Evolutionary conservation across 1,284 basidiomycete genomes (phyloP).

Genomic region (Mycena citricolor): DNA sequence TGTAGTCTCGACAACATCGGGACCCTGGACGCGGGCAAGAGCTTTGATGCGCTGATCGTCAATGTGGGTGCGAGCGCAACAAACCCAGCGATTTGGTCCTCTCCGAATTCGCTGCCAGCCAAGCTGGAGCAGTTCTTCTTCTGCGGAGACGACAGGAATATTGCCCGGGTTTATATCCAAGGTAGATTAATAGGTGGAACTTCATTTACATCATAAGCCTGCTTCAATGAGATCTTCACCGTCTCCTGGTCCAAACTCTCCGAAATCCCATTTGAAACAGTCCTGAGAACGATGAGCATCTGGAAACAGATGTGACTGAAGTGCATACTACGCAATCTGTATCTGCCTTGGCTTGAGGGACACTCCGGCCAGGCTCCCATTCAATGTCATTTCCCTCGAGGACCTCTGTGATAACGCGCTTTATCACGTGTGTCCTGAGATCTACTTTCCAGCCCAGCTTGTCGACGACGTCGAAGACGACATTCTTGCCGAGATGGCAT

Average conservation of each 20-base stretch:
- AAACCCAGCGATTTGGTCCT: slow-evolving; percentile 65
- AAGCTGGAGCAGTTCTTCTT: slow-evolving; percentile 77
- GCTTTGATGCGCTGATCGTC: slow-evolving; percentile 86
- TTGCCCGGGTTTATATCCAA: slow-evolving; percentile 82
- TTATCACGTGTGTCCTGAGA: slow-evolving; percentile 82
- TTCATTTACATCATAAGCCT: slow-evolving; percentile 10
- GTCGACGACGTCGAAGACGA: slow-evolving; percentile 83
- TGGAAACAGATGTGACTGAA: slow-evolving; percentile 13
- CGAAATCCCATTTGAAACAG: slow-evolving; percentile 75
- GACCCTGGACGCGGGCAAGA: slow-evolving; percentile 78
- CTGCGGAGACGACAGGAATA: slow-evolving; percentile 87
- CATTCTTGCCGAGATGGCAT: slow-evolving; percentile 69
- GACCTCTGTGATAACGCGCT: slow-evolving; percentile 73
- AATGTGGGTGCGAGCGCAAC: slow-evolving; percentile 50
- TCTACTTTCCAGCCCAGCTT: slow-evolving; percentile 84
- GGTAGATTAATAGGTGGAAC: slow-evolving; percentile 76
- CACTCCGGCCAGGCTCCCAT: slow-evolving; percentile 46
- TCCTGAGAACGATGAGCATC: slow-evolving; percentile 44
- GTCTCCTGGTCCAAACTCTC: slow-evolving; percentile 42
- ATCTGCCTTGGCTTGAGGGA: slow-evolving; percentile 54
- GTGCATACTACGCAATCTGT: slow-evolving; percentile 53
- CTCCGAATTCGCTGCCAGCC: slow-evolving; percentile 30
- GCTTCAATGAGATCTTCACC: slow-evolving; percentile 19
- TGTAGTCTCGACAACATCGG: slow-evolving; percentile 80
- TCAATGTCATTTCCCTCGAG: slow-evolving; percentile 61